Evolutionary conservation across 2,329 filamentous ascomycete genomes (phyloP), one percentile per base, ranked within the genome.

Genomic region (Cladobotryum protrusum): DNA sequence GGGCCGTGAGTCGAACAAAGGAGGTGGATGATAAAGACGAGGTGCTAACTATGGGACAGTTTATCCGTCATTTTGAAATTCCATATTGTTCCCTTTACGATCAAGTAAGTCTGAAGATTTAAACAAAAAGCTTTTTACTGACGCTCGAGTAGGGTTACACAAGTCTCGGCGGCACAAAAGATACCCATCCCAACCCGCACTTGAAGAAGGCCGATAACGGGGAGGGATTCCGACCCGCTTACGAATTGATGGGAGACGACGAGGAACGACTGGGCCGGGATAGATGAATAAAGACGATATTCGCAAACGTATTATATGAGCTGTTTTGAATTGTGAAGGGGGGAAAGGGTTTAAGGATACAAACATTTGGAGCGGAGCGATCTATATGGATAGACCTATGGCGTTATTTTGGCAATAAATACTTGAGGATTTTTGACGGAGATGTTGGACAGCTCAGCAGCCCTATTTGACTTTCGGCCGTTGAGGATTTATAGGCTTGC

Each of bases 81-180:
- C 83, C 85, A 5, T 99, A 96, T 64, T 97, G 93, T 67, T 71
- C 75, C 11, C 74, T 99, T 20, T 99, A 99, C 67, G 89, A 96
- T 65, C 74, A 62, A 45, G 59, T 61, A 75, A 57, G 61, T 53
- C 18, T 13, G 29, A n/a, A 6, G 11, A 4, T n/a, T 29, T 9
- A 5, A 29, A 2, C 3, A 29, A 29, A 2, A 2, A 3, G 4
- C 8, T 19, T 5, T 4, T 5, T 43, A 19, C 24, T 50, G n/a
- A 50, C 20, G 13, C 18, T 14, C 15, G n/a, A 5, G 11, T 36
- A 65, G 57, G 92, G 92, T 9, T 96, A 93, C 68, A 96, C 93
- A 3, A 92, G 87, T 56, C 75, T 99, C n/a, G 93, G 93, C 17
- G 92, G 93, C 3, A 89, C 83, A 19, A 84, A 82, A 49, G 89